Base-by-base conservation (phyloP, 345 rosid species). In the Dimocarpus longan region DNA sequence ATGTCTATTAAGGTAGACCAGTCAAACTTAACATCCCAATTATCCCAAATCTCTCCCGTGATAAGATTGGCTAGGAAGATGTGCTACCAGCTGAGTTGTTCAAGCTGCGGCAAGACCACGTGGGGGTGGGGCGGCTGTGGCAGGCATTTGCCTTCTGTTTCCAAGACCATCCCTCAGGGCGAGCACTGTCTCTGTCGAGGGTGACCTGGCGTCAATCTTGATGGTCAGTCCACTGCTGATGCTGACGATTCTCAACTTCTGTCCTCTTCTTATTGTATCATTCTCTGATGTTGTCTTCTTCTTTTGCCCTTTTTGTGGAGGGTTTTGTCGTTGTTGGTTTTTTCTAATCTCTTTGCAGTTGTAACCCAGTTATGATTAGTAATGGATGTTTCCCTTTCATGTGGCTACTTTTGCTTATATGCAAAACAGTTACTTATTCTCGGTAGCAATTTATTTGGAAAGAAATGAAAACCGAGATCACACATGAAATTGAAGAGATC, bases 81-180 rank as follows among this genome's bases (percentile, higher is more conserved):
- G 78, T 79, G 82, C 21, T 79, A 67, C 68, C 13, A 74, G 82
- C 68, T 57, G 68, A 57, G 13, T 37, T 79, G 82, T 44, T 66
- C 78, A 13, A 32, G 66, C 16, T 79, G 82, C 50, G 78, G 78
- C 11, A 79, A 79, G 60, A 79, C 67, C 21, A 26, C 46, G 5
- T 79, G 78, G 82, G 82, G 82, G 5, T 79, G 78, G 82, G 82
- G 82, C 11, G 78, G 82, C 8, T 79, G 82, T 42, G 78, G 82
- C 19, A 56, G 59, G 22, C 78, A 79, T 59, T 11, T 79, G 19
- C 68, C 32, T 5, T 79, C 78, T 0, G 74, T 79, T 10, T 67
- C 73, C 12, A 40, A 74, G 28, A 10, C 42, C 78, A 74, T 79
- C 66, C 69, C 78, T 2, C 62, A 79, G 73, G 78, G 68, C 12